Conservation (phyloP, 768 basidiomycete species). For the Kwoniella europaea region DNA sequence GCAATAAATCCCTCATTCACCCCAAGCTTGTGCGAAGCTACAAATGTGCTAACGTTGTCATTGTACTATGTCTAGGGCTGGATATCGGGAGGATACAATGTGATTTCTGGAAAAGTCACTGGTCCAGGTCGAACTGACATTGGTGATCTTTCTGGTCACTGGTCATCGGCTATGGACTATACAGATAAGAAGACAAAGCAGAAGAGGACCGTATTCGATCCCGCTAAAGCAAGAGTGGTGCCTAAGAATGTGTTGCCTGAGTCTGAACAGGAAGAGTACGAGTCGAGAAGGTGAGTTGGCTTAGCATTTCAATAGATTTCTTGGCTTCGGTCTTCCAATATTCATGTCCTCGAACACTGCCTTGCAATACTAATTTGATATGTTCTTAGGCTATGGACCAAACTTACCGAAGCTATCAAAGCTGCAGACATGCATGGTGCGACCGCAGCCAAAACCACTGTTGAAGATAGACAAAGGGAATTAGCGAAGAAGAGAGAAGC, state of each 20-base stretch:
- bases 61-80: conserved; percentile 68
- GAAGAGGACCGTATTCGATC: conserved; percentile 84
- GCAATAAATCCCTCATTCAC: too few species aligned
- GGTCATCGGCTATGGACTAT: conserved; percentile 89
- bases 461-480: conserved; percentile 92
- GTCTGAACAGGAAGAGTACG: conserved; percentile 83
- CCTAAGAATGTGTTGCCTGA: conserved; percentile 86
- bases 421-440: conserved; percentile 92
- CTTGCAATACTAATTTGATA: background rate
- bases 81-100: conserved; percentile 96
- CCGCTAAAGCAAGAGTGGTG: conserved; percentile 70
- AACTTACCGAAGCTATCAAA: conserved; percentile 81
- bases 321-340: background rate
- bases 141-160: conserved; percentile 86
- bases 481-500: conserved; percentile 74
- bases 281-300: conserved; percentile 74
- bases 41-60: background rate
- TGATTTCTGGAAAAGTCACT: conserved; percentile 78
- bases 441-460: conserved; percentile 81
- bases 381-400: conserved; percentile 71
- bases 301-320: background rate
- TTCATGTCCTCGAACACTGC: conserved; percentile 6
- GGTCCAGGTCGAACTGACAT: conserved; percentile 66
- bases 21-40: too few species aligned
- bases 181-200: conserved; percentile 69